These are phyloP conservation scores for Blastomyces parvus DNA, from an alignment of 2,329 filamentous ascomycete species.

Conservation along the genomic window DNA sequence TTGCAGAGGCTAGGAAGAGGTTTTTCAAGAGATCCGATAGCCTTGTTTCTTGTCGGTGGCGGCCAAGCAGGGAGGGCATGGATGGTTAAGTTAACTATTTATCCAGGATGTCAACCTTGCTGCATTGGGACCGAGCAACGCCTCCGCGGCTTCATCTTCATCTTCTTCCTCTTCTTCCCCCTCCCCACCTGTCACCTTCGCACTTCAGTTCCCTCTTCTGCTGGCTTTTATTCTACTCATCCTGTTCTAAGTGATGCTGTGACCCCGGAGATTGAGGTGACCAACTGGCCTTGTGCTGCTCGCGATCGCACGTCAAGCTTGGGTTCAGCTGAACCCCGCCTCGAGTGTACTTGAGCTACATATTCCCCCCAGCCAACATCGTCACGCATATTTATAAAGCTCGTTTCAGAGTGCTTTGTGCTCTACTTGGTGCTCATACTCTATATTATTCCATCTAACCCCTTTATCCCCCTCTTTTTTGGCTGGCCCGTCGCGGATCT, in stretches of 20 bases:
- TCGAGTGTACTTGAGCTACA: neutral
- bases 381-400: neutral
- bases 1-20: too few species aligned
- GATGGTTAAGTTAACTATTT: too few species aligned
- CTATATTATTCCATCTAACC: neutral
- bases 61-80: neutral
- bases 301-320: neutral
- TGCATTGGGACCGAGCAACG: neutral
- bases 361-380: neutral
- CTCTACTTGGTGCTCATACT: neutral
- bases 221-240: neutral
- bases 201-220: neutral
- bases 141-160: neutral
- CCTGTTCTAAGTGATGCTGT: neutral
- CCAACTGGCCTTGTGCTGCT: neutral
- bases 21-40: neutral
- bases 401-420: neutral
- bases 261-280: neutral
- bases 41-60: constrained; percentile 2
- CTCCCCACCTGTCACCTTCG: neutral
- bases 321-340: neutral
- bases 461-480: constrained; percentile 15
- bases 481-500: constrained; percentile 20
- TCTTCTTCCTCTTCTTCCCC: neutral
- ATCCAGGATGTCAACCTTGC: neutral